phyloP scores from a whole-genome alignment of 1,284 basidiomycete species.

The Bondarzewia mesenterica region DNA sequence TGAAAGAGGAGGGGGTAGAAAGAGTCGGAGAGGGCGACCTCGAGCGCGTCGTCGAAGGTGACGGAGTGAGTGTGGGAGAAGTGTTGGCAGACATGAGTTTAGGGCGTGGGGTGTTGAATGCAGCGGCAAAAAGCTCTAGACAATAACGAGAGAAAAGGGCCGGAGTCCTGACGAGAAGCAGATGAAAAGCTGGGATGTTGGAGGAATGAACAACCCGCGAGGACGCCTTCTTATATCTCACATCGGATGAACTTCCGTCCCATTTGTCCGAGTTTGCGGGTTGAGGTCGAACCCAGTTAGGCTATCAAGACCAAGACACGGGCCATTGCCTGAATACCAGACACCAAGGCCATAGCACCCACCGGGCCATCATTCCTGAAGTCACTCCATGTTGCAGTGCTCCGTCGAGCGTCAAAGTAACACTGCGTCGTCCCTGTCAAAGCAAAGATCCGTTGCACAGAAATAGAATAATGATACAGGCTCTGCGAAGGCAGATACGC shows the following conservation, averaged over 20 bases:
- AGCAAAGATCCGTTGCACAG: background rate
- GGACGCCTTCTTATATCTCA: background rate
- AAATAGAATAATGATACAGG: background rate
- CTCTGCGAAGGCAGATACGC: background rate
- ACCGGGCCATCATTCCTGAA: background rate
- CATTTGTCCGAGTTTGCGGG: background rate
- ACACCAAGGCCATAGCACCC: background rate
- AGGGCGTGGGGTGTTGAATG: background rate
- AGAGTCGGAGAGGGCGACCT: slow-evolving; percentile 9
- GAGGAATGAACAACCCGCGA: background rate
- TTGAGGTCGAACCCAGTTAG: background rate
- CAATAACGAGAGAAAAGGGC: background rate
- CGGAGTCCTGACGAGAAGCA: background rate
- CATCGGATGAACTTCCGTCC: background rate
- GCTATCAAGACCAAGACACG: background rate
- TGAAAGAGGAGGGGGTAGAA: slow-evolving; percentile 27
- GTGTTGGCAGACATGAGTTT: background rate
- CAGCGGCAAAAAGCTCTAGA: background rate
- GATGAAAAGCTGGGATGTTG: background rate
- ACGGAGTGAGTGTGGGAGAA: background rate
- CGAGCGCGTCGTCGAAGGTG: slow-evolving; percentile 1
- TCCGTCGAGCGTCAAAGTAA: too few relatives aligned
- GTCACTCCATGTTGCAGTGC: too few relatives aligned
- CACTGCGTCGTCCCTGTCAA: background rate
- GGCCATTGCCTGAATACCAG: too few relatives aligned